Evolutionary conservation across 495 filamentous ascomycete genomes (phyloP).

Genomic region (Talaromyces trachyspermus): DNA sequence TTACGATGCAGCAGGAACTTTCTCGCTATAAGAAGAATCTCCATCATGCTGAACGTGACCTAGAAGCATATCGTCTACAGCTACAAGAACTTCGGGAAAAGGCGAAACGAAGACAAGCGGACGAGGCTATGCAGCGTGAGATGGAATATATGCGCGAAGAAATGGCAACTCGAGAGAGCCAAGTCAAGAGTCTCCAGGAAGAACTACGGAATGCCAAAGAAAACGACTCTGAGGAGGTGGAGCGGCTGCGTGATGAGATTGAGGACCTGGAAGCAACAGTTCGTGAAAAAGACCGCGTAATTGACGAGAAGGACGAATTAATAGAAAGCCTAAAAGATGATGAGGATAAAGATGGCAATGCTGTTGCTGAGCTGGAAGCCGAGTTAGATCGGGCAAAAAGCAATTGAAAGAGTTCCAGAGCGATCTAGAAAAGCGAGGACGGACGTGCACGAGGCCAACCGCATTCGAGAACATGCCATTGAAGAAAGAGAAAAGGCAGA

Average conservation of each 20-base stretch:
- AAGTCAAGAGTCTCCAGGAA: slow-evolving; percentile 40
- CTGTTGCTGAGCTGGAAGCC: slow-evolving; percentile 42
- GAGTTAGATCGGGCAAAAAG: slow-evolving; percentile 48
- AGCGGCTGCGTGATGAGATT: slow-evolving; percentile 60
- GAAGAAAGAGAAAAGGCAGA: slow-evolving; percentile 47
- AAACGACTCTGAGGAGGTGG: slow-evolving; percentile 44
- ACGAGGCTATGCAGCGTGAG: slow-evolving; percentile 55
- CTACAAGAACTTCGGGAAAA: slow-evolving; percentile 72
- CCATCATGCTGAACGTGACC: slow-evolving; percentile 66
- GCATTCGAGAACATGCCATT: slow-evolving; percentile 56
- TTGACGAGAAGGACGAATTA: slow-evolving; percentile 61
- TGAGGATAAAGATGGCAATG: slow-evolving; percentile 43
- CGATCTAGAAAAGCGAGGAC: slow-evolving; percentile 45
- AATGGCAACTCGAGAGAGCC: slow-evolving; percentile 47
- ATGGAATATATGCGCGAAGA: slow-evolving; percentile 54
- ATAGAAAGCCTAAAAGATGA: slow-evolving; percentile 53
- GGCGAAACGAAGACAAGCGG: slow-evolving; percentile 63
- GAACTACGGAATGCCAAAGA: slow-evolving; percentile 38
- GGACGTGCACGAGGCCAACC: slow-evolving; percentile 49
- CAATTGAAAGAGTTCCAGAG: slow-evolving; percentile 55
- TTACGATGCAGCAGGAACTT: slow-evolving; percentile 82
- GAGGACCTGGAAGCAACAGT: slow-evolving; percentile 60
- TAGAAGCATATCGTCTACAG: slow-evolving; percentile 71
- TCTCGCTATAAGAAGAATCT: slow-evolving; percentile 75
- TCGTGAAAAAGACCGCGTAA: slow-evolving; percentile 55